Base-by-base conservation (phyloP, 805 yeast genomes). In the Ogataea trehalophila region DNA sequence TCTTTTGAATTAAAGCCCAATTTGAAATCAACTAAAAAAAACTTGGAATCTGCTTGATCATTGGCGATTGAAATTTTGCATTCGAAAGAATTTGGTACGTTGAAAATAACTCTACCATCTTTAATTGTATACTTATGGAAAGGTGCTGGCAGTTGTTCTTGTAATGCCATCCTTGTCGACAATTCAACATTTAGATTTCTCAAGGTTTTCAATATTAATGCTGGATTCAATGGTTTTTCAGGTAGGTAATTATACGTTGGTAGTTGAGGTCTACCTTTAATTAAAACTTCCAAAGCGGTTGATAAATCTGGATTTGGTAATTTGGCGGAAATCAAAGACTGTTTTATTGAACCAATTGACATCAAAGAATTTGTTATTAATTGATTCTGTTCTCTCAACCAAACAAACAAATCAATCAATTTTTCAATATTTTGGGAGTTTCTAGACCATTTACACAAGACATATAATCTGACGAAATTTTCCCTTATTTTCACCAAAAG, bases 271-370 rank as follows among this genome's bases (percentile, higher is more conserved):
- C 85, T 71, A 4, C 96, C 95, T 37, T 78, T 73, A 37, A 81
- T 78, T 46, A 91, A 71, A 0, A 94, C 96, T 61, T 92, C 95
- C 55, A 92, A 69, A 1, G 96, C 88, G 0, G 98, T 91, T 22
- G 82, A 76, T 18, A 94, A 65, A 66, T 94, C 99, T 0, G 96
- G 94, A 63, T 89, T 88, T 5, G 97, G 96, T 45, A 92, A 69
- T 59, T 95, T 91, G 0, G 99, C 98, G 29, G 90, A 87, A 1
- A 89, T 78, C 53, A 87, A 66, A n/a, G 84, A 79, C 44, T 81
- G 78, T 53, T 83, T 87, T 22, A 86, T 70, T n/a, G 74, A 73
- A 52, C 83, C 86, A 37, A 90, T 70, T 13, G 85, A 82, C 68
- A 83, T 76, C 17, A 85, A 78, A 68, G 82, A 58, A 74, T 81